Evolutionary conservation across 2,329 filamentous ascomycete genomes (phyloP), one percentile per base, ranked within the genome.

Genomic region (Dissoconium aciculare): DNA sequence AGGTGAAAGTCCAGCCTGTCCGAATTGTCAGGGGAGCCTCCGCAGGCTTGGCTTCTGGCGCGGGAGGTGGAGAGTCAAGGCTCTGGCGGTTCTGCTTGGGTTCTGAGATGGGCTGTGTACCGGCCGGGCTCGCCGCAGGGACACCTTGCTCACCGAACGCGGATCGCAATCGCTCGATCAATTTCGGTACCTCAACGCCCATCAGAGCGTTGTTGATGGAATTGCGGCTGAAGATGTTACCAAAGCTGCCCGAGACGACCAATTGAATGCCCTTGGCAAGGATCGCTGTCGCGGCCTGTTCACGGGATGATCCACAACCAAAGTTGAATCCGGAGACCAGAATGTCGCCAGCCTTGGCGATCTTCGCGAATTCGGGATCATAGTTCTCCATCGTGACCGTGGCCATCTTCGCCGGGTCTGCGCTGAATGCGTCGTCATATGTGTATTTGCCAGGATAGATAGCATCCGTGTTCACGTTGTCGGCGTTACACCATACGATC

Each of bases 361-460:
- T 62, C 1, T 58, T 54, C 6, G 64, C 55, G 52, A 94, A 94
- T 0, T 62, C 52, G 0, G 67, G 58, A 51, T 95, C 87, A 58
- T 93, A 95, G 64, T 95, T 95, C 52, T 78, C 69, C 84, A 95
- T 94, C 56, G 79, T 85, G 1, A 85, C 84, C 42, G 79, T 63
- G 0, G 83, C 82, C 87, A 95, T 94, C 34, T 72, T 72, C 38
- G 82, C 77, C 1, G 58, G 62, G 0, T 78, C 59, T 0, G 94
- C 64, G 0, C 78, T 60, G 1, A 95, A 66, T 46, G 80, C 69
- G 50, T 95, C 85, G 51, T 91, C 82, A 57, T 95, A 95, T 0
- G 85, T 94, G 54, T 82, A 84, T 51, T 85, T 84, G 4, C 81
- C 83, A 0, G 84, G 79, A 54, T 95, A 95, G 53, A 95, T 93